A percentile compares a stretch with the other conserved stretches of the same genome.
Conservation (phyloP, 73 alveolate species). For the Tetrahymena malaccensis region DNA sequence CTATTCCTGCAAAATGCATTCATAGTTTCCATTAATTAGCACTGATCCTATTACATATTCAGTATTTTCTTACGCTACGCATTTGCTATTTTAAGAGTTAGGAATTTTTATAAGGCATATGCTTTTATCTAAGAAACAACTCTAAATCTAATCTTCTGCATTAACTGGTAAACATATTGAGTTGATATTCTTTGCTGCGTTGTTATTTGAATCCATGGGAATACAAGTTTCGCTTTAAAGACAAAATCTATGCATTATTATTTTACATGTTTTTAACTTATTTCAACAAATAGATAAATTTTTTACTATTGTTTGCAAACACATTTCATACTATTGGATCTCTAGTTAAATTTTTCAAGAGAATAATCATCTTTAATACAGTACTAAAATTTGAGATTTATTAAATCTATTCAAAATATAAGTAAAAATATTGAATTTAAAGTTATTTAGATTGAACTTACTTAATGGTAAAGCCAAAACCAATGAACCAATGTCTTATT, state of each 20-base stretch:
- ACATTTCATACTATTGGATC: background rate
- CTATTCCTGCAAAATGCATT: too few species aligned
- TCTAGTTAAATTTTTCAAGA: background rate
- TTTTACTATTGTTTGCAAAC: background rate
- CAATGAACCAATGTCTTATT: background rate
- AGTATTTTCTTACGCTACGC: too few species aligned
- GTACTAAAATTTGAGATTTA: background rate
- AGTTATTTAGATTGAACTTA: background rate
- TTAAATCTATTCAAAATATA: background rate
- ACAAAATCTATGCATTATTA: background rate
- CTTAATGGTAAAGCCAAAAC: background rate
- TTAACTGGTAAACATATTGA: background rate
- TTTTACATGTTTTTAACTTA: background rate
- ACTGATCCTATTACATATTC: too few species aligned
- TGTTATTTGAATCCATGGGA: background rate
- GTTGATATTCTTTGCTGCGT: background rate
- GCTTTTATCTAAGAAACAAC: background rate
- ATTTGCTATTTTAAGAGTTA: background rate
- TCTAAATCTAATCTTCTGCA: background rate
- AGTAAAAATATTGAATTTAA: background rate
- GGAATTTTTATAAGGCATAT: background rate
- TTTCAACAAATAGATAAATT: background rate
- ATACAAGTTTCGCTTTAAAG: background rate
- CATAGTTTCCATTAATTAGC: too few species aligned
- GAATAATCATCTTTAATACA: background rate